Conservation (phyloP, 108 stramenopile species). For the Bacterosira constricta region DNA sequence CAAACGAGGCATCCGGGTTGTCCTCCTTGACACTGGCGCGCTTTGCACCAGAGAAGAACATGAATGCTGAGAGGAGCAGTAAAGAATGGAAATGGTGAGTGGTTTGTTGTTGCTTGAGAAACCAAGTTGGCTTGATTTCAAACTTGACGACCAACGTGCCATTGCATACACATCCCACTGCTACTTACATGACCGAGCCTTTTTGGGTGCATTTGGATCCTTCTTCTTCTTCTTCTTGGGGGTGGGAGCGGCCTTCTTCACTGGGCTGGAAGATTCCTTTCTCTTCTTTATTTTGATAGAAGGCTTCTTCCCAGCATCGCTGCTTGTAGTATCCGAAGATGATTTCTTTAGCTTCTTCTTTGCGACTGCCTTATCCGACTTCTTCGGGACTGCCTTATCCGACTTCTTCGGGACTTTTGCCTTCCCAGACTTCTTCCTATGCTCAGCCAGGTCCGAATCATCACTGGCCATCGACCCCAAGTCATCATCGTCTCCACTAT, state of each 20-base stretch:
- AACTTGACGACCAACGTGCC: no score
- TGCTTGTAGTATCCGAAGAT: neutral
- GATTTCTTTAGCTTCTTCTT: conserved; percentile 16
- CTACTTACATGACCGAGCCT: neutral
- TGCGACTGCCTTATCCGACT: neutral
- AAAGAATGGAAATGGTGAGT: no score
- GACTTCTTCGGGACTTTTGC: conserved; percentile 37
- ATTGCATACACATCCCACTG: no score
- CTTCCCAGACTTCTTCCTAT: conserved; percentile 33
- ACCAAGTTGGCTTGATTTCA: no score
- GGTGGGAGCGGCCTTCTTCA: conserved; percentile 13
- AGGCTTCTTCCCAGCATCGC: conserved; percentile 6
- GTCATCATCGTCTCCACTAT: conserved; percentile 65
- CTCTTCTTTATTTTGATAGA: conserved; percentile 29
- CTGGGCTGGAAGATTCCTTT: conserved; percentile 14
- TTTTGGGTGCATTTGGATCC: conserved; percentile 57
- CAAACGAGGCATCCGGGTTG: conserved; percentile 73
- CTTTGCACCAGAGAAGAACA: conserved; percentile 38
- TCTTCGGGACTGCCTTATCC: conserved; percentile 34
- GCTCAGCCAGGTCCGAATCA: conserved; percentile 45
- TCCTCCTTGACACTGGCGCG: conserved; percentile 53
- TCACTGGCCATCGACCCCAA: conserved; percentile 45
- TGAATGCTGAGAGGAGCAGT: conserved; percentile 23
- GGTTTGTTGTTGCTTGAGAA: no score
- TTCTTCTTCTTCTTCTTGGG: conserved; percentile 51